These are phyloP conservation scores for Fusarium tjaetaba DNA, from an alignment of 2,329 filamentous ascomycete genomes.

Conservation along the genomic window DNA sequence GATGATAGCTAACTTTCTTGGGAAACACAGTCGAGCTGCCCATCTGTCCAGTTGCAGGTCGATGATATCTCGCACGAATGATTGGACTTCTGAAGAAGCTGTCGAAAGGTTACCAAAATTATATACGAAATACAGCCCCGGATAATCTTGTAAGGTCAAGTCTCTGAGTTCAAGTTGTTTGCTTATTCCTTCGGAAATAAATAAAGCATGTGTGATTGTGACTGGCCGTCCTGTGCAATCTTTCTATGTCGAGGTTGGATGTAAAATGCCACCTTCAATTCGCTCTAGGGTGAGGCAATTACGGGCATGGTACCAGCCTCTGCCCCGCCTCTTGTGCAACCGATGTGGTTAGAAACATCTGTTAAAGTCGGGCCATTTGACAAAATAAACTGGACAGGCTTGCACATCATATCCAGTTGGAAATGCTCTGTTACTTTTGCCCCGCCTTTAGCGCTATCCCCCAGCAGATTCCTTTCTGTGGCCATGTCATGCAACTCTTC, in stretches of 20 bases:
- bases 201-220: not conserved
- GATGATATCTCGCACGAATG: not conserved
- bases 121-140: not conserved
- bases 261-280: not conserved
- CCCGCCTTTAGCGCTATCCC: no score
- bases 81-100: rapidly evolving
- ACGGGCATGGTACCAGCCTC: not conserved
- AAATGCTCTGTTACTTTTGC: not conserved
- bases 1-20: not conserved
- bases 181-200: no score
- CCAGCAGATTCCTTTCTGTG: not conserved
- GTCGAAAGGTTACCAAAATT: not conserved
- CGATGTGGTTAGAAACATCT: not conserved
- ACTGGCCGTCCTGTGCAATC: no score
- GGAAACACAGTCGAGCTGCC: not conserved
- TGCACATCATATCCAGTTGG: no score
- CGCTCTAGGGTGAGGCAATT: not conserved
- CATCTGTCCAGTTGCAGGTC: no score
- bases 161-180: no score
- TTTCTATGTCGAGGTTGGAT: not conserved
- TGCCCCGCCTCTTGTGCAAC: no score
- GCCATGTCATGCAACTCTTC: rapidly evolving
- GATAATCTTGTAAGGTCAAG: no score
- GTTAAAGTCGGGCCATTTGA: rapidly evolving
- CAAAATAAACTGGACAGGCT: not conserved